phyloP scores from a whole-genome alignment of 1,284 basidiomycete genomes.

The Ceratobasidium sp. region DNA sequence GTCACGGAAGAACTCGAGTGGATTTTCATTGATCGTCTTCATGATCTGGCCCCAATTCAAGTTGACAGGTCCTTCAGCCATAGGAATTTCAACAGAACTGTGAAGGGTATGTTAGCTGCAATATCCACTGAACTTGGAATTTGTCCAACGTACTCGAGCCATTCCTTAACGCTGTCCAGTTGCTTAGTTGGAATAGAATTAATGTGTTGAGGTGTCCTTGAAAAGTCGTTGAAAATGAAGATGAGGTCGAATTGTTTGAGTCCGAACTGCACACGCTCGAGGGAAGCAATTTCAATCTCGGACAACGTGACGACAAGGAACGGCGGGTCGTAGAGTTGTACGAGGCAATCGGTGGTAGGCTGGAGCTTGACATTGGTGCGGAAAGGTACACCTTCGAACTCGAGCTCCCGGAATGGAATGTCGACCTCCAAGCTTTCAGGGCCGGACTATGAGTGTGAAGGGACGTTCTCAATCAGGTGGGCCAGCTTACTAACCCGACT shows the following conservation, averaged over 20 bases:
- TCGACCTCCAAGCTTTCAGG: constrained; percentile 92
- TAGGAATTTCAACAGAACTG: constrained; percentile 94
- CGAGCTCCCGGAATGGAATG: constrained; percentile 95
- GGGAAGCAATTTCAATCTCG: constrained; percentile 95
- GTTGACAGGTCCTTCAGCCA: constrained; percentile 97
- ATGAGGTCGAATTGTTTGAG: constrained; percentile 98
- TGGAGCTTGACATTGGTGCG: constrained; percentile 93
- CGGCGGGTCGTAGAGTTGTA: constrained; percentile 94
- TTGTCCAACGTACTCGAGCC: constrained; percentile 83
- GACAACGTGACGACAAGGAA: constrained; percentile 94
- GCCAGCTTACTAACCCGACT: neutral
- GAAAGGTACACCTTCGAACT: constrained; percentile 97
- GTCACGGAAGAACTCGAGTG: constrained; percentile 93
- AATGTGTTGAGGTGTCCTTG: constrained; percentile 88
- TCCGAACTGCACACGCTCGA: constrained; percentile 97
- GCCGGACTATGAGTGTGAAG: constrained; percentile 45
- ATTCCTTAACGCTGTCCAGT: constrained; percentile 96
- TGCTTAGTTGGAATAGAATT: constrained; percentile 92
- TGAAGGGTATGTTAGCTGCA: constrained; percentile 29
- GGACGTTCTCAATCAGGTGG: neutral
- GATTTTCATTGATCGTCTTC: constrained; percentile 96
- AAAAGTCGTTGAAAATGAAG: constrained; percentile 96
- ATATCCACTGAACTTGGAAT: constrained; percentile 22
- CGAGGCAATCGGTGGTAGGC: constrained; percentile 96
- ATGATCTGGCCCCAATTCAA: constrained; percentile 98